Base-by-base conservation (phyloP, 2,329 filamentous ascomycete species). In the Aspergillus neotritici region DNA sequence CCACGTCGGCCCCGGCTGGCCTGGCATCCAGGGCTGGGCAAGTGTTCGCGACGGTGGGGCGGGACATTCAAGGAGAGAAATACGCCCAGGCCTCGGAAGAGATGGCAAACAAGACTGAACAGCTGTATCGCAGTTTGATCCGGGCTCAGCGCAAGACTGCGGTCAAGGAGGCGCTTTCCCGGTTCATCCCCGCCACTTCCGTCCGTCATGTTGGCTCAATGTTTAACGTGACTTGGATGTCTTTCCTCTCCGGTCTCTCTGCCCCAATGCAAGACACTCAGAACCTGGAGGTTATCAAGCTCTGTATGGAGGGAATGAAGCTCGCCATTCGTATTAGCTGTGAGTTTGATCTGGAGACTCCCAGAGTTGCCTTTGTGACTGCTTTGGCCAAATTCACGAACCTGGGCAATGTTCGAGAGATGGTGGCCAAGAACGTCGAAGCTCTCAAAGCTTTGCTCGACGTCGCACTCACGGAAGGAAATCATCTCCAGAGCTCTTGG, bases 171-270 rank as follows among this genome's bases (percentile, higher is more conserved):
- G 82, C 71, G n/a, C 68, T 66, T 57, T 83, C 75, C 68, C 82
- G 73, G 44, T 98, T 93, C 66, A 94, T 98, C 42, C 86, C 88
- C 1, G 93, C 93, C 3, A 93, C 88, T 1, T 97, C 90, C 0
- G 90, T 88, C 63, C 91, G 88, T 56, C 93, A 98, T 64, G 86
- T 96, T 38, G 93, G 93, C 0, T 89, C 93, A 1, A 98, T 98
- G 93, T 97, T 98, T 61, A 90, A 95, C 57, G 89, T 95, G 16
- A 94, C 89, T 0, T 98, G 93, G 93, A 98, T 97, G 91, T 95
- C 91, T 8, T 94, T 96, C 66, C 85, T 98, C 59, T 97, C 91
- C 4, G 90, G 90, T 0, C 77, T 98, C 17, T 96, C 91, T 1
- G 90, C 87, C 39, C 87, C 94, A 54, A 90, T 93, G 63, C 93